Evolutionary conservation across 495 filamentous ascomycete genomes (phyloP).

Genomic region (Penicillium samsonianum): DNA sequence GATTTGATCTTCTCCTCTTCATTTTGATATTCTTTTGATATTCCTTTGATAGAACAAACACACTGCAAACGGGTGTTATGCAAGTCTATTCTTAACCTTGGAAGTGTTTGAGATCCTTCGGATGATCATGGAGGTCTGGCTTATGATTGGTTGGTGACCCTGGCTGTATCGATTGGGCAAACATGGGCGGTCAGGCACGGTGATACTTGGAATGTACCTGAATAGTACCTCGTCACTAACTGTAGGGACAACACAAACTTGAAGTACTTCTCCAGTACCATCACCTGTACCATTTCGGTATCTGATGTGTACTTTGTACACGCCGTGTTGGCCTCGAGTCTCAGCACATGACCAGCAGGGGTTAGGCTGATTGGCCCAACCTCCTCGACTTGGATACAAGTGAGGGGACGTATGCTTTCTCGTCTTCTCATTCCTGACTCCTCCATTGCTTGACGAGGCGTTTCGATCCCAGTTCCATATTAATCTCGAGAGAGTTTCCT

Average conservation of each 20-base stretch:
- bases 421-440: slow-evolving; percentile 11
- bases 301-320: slow-evolving; percentile 9
- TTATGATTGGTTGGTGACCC: slow-evolving; percentile 2
- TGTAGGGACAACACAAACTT: not conserved
- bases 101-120: not conserved
- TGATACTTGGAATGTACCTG: slow-evolving; percentile 3
- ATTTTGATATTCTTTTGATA: not conserved
- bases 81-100: not conserved
- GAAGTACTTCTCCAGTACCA: slow-evolving; percentile 6
- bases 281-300: not conserved
- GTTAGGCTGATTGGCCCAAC: slow-evolving; percentile 33
- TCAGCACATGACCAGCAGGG: slow-evolving; percentile 16
- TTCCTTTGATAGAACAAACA: slow-evolving; percentile 7
- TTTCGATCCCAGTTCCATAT: slow-evolving; percentile 15
- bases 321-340: slow-evolving; percentile 8
- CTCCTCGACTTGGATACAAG: slow-evolving; percentile 24
- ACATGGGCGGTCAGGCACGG: slow-evolving; percentile 16
- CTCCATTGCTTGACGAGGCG: slow-evolving; percentile 26
- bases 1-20: slow-evolving; percentile 28
- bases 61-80: not conserved
- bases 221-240: not conserved
- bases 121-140: not conserved
- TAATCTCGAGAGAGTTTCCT: slow-evolving; percentile 5
- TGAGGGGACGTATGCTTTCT: slow-evolving; percentile 25
- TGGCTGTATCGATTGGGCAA: slow-evolving; percentile 11